These are phyloP conservation scores for Verticillium nonalfalfae DNA, from an alignment of 2,329 filamentous ascomycete species.

Conservation along the genomic window DNA sequence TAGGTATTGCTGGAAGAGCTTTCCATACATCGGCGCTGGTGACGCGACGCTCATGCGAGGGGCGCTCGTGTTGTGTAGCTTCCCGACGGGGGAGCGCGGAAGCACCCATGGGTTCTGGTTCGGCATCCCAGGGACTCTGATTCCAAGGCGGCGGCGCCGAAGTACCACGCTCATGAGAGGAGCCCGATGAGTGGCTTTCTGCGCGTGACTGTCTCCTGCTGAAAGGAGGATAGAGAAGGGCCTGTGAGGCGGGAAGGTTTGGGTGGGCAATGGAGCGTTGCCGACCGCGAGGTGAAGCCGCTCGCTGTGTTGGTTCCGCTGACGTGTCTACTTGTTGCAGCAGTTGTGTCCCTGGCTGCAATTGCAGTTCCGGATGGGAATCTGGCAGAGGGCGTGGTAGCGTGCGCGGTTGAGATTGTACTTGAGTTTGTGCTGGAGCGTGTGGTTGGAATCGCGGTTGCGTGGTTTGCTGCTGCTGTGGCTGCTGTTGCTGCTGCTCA, in stretches of 20 bases:
- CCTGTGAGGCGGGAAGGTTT: background rate
- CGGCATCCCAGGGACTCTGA: conserved; percentile 39
- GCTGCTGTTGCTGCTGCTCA: conserved; percentile 6
- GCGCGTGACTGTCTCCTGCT: conserved; percentile 7
- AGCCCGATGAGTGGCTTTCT: conserved; percentile 9
- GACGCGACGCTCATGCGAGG: background rate
- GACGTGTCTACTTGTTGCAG: background rate
- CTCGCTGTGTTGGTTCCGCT: background rate
- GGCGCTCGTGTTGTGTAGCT: conserved; percentile 7
- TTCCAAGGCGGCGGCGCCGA: conserved; percentile 43
- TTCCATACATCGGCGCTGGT: conserved; percentile 27
- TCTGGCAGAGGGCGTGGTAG: background rate
- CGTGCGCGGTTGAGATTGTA: background rate
- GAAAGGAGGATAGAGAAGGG: background rate
- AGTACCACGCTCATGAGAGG: conserved; percentile 35
- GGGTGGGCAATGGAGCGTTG: background rate
- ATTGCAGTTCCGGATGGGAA: background rate
- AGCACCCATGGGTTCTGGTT: conserved; percentile 19
- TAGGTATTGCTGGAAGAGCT: conserved; percentile 31
- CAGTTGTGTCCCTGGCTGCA: background rate
- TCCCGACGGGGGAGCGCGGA: conserved; percentile 17
- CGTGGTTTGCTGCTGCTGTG: conserved; percentile 1
- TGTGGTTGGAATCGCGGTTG: background rate
- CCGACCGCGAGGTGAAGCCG: background rate
- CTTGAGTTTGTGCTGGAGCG: background rate